phyloP scores from a whole-genome alignment of 352 stramenopile species.

The Phytophthora capsici region DNA sequence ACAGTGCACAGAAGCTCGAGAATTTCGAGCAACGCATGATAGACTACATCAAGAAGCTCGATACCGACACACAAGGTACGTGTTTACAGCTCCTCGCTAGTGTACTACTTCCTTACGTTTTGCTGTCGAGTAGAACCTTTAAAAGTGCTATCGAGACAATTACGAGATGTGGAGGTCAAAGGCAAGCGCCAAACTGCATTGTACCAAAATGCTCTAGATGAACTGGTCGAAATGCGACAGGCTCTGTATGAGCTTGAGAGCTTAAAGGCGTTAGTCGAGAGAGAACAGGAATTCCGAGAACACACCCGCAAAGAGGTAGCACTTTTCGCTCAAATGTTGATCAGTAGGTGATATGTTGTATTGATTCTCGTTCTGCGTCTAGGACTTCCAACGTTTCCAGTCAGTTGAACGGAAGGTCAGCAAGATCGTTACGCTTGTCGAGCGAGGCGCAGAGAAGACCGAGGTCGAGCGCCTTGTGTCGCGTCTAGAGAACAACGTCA shows the following conservation, averaged over 20 bases:
- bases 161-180: slow-evolving; percentile 50
- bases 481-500: slow-evolving; percentile 52
- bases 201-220: slow-evolving; percentile 48
- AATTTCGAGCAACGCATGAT: slow-evolving; percentile 57
- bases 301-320: slow-evolving; percentile 39
- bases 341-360: not conserved
- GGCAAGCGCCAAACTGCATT: slow-evolving; percentile 51
- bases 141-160: slow-evolving; percentile 41
- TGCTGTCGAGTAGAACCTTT: slow-evolving; percentile 39
- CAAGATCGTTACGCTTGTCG: slow-evolving; percentile 43
- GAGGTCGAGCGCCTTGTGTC: slow-evolving; percentile 51
- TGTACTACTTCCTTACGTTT: not conserved
- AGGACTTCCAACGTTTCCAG: slow-evolving; percentile 18
- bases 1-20: slow-evolving; percentile 46
- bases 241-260: slow-evolving; percentile 42
- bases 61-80: slow-evolving; percentile 51
- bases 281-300: slow-evolving; percentile 41
- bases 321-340: not conserved
- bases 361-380: slow-evolving; percentile 2
- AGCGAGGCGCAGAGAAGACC: slow-evolving; percentile 39
- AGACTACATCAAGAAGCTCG: slow-evolving; percentile 53
- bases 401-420: slow-evolving; percentile 47
- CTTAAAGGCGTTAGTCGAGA: slow-evolving; percentile 35
- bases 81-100: not conserved
- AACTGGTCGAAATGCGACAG: slow-evolving; percentile 34